A percentile compares a stretch with the other conserved stretches of the same genome.
phyloP scores from a whole-genome alignment of 2,329 filamentous ascomycete species.

The Daldinia sp. region DNA sequence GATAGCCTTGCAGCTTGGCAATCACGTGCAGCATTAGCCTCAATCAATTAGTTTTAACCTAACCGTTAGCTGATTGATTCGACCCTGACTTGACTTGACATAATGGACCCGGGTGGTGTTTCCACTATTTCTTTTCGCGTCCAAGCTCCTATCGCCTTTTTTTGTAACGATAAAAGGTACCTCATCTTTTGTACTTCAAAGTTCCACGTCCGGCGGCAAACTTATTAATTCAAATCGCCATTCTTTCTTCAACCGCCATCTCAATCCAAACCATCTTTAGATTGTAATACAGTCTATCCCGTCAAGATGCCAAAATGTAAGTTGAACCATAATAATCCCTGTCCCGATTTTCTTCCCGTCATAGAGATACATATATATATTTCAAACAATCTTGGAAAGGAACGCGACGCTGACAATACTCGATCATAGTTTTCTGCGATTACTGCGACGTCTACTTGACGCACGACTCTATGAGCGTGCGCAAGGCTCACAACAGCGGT shows the following conservation, averaged over 20 bases:
- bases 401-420: conserved; percentile 22
- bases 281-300: conserved; percentile 17
- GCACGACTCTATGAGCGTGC: conserved; percentile 99
- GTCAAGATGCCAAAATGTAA: conserved; percentile 85
- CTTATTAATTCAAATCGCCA: not conserved
- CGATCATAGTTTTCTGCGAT: conserved; percentile 79
- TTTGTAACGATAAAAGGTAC: not conserved
- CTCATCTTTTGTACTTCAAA: conserved; percentile 13
- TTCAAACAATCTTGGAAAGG: conserved; percentile 10
- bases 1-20: conserved; percentile 26
- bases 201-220: conserved; percentile 21
- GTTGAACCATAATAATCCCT: not conserved
- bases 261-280: conserved; percentile 8
- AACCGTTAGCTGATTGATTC: too few relatives aligned
- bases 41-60: conserved; percentile 1
- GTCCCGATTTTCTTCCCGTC: not conserved
- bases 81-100: too few relatives aligned
- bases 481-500: conserved; percentile 96
- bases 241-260: conserved; percentile 3
- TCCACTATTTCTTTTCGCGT: conserved; percentile 19
- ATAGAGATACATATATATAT: conserved; percentile 26
- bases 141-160: conserved; percentile 5
- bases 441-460: conserved; percentile 99
- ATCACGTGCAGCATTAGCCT: conserved; percentile 30
- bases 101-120: too few relatives aligned